Conservation (phyloP, 768 basidiomycete species). For the Tulasnella sp. region DNA sequence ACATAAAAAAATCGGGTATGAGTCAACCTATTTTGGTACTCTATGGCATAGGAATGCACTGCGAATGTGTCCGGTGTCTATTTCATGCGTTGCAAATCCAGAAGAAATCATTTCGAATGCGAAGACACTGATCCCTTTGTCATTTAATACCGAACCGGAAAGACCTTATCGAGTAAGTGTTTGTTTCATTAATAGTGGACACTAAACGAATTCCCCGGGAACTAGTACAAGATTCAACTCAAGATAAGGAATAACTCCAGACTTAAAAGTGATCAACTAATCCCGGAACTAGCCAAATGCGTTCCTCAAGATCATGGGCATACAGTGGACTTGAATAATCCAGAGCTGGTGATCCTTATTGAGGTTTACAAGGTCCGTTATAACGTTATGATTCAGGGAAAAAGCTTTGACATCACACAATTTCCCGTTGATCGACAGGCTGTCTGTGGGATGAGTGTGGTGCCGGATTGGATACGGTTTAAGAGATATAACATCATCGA, state of each 20-base stretch:
- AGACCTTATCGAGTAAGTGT: conserved; percentile 33
- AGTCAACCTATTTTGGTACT: neutral
- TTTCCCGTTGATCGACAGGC: conserved; percentile 34
- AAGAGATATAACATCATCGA: conserved; percentile 73
- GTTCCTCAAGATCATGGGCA: conserved; percentile 45
- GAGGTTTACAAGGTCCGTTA: conserved; percentile 65
- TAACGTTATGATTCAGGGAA: neutral
- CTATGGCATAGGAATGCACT: conserved; percentile 44
- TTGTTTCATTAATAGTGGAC: conserved; percentile 15
- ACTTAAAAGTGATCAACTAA: conserved; percentile 42
- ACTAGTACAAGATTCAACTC: conserved; percentile 70
- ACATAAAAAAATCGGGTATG: neutral
- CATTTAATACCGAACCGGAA: conserved; percentile 34
- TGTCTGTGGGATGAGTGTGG: conserved; percentile 61
- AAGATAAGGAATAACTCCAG: conserved; percentile 66
- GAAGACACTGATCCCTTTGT: conserved; percentile 37
- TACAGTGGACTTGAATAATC: conserved; percentile 51
- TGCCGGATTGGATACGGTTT: conserved; percentile 54
- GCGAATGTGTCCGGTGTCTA: conserved; percentile 58
- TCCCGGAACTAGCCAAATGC: conserved; percentile 55
- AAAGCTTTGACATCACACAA: neutral
- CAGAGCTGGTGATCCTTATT: conserved; percentile 61
- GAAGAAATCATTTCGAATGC: conserved; percentile 57
- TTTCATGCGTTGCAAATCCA: conserved; percentile 51
- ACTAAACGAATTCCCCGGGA: neutral